A percentile compares a stretch with the other conserved stretches of the same genome.
Evolutionary conservation across 257 asterid genomes (phyloP).

Genomic region (Haberlea rhodopensis): DNA sequence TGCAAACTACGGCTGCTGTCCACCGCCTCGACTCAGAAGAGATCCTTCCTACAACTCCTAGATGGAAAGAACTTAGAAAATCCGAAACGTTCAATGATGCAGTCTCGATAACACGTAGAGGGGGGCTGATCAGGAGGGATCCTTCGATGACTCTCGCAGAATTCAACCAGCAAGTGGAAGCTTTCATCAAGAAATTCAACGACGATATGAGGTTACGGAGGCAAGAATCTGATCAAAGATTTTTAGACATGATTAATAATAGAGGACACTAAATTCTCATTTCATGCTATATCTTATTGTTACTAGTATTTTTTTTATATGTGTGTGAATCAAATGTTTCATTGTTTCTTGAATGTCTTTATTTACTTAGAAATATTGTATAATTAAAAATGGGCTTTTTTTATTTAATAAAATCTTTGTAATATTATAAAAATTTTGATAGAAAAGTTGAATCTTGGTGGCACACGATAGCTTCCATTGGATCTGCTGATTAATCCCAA

Average conservation of each 20-base stretch:
- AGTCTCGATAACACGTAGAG: constrained; percentile 45
- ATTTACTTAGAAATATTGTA: too few relatives aligned
- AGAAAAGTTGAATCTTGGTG: too few relatives aligned
- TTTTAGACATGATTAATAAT: constrained; percentile 33
- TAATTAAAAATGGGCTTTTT: background rate
- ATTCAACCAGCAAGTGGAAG: constrained; percentile 48
- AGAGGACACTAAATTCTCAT: constrained; percentile 11
- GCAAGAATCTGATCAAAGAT: constrained; percentile 58
- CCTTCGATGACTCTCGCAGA: constrained; percentile 48
- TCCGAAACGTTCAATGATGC: constrained; percentile 67
- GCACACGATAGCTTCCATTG: too few relatives aligned
- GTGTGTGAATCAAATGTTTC: background rate
- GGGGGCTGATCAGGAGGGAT: constrained; percentile 51
- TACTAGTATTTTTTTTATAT: too few relatives aligned
- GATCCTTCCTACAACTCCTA: constrained; percentile 29
- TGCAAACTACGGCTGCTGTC: background rate
- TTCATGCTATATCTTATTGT: too few relatives aligned
- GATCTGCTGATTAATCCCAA: background rate
- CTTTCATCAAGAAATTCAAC: constrained; percentile 53
- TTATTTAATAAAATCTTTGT: too few relatives aligned
- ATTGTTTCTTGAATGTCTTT: background rate
- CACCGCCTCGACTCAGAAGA: constrained; percentile 37
- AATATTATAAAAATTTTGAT: too few relatives aligned
- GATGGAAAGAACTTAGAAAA: constrained; percentile 54
- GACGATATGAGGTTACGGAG: constrained; percentile 49